These are phyloP conservation scores for Acmispon strigosus DNA, from an alignment of 306 rosid species.

Conservation along the genomic window DNA sequence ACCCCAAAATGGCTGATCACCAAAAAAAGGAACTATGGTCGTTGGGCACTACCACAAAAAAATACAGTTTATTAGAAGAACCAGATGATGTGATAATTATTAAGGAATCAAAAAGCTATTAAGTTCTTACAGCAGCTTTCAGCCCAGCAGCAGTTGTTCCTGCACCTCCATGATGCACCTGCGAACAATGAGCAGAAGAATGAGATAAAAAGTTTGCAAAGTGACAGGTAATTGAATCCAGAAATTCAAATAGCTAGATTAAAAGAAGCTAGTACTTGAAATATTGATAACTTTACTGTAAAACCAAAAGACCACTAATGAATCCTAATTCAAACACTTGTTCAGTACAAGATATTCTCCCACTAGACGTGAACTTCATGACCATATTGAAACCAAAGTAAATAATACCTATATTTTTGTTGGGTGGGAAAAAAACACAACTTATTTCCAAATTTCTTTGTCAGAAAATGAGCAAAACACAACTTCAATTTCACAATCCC, in stretches of 20 bases:
- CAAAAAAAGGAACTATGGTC: slow-evolving; percentile 86
- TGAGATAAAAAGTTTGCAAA: slow-evolving; percentile 8
- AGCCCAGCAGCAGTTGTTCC: slow-evolving; percentile 99
- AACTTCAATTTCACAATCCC: too few species aligned
- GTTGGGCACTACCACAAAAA: slow-evolving; percentile 75
- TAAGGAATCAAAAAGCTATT: slow-evolving; percentile 4
- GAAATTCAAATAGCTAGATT: background rate
- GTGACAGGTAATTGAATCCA: background rate
- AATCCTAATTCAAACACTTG: background rate
- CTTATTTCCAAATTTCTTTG: background rate
- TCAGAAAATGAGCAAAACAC: too few species aligned
- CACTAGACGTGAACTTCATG: background rate
- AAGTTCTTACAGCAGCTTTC: slow-evolving; percentile 79
- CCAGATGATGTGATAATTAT: background rate
- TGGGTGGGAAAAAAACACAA: background rate
- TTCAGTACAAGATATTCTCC: background rate
- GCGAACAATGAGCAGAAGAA: slow-evolving; percentile 15
- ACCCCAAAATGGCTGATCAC: slow-evolving; percentile 99
- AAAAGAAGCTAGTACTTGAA: background rate
- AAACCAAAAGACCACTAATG: background rate
- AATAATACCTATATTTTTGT: background rate
- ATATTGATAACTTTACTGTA: background rate
- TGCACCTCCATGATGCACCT: slow-evolving; percentile 99
- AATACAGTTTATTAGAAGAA: slow-evolving; percentile 2
- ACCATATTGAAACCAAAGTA: background rate